Base-by-base conservation (phyloP, 2,329 filamentous ascomycete species). In the Aspergillus fumigatiaffinis region DNA sequence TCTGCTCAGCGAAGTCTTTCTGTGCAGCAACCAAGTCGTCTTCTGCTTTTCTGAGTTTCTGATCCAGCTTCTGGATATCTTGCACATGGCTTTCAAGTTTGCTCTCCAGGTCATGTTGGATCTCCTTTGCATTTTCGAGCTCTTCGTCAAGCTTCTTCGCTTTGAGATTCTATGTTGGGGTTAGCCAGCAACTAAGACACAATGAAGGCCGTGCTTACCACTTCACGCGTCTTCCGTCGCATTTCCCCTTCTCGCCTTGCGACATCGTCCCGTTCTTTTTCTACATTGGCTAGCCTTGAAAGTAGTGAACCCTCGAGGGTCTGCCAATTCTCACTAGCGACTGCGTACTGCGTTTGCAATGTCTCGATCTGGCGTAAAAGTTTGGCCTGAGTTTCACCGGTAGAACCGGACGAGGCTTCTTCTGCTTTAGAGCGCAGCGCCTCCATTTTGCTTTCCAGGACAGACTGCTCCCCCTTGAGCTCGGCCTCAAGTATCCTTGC, bases 281-380 rank as follows among this genome's bases (percentile, higher is more conserved):
- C 94, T 9, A 97, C 79, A 51, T 80, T 87, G 3, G 87, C 82
- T 10, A 94, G 82, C 56, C 92, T 85, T 23, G 90, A 86, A 52
- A 93, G 83, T 32, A 99, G 77, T 2, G 90, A 95, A 9, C 89
- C 85, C 73, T 99, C 93, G 60, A 99, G 95, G 0, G 92, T 91
- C 70, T 97, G 92, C 94, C 95, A 99, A 67, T 99, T 99, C 69
- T 96, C 91, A 64, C 91, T 94, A 1, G 94, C 94, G 54, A 95
- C 87, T 0, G 92, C 87, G 74, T 99, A 96, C 72, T 99, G 95
- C 6, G 90, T 94, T 74, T 99, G 94, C 41, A 99, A 77, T 0
- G 91, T 97, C 77, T 99, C 94, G 54, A 99, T 89, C 74, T 99
- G 95, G 44, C 94, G 87, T 47, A 97, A 80, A 44, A 97, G 80